phyloP scores from a whole-genome alignment of 495 filamentous ascomycete genomes.

The Annulohypoxylon nitens region DNA sequence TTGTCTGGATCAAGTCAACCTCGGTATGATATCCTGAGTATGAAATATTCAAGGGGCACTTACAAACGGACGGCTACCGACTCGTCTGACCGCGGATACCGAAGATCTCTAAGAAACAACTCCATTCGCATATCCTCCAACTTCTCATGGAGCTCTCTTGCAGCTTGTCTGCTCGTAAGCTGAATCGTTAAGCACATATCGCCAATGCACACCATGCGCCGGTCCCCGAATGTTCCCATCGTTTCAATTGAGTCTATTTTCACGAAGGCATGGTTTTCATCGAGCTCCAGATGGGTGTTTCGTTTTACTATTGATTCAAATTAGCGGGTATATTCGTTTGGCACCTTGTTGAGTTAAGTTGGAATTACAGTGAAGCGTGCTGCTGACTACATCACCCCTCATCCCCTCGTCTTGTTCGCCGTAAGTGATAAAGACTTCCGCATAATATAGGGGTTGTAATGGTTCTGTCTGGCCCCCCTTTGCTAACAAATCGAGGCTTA shows the following conservation, averaged over 20 bases:
- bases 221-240: not conserved
- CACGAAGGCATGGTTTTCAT: not conserved
- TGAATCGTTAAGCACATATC: not conserved
- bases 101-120: not conserved
- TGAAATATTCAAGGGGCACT: not conserved
- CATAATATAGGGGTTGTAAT: conserved; percentile 7
- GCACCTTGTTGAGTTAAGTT: not conserved
- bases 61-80: conserved; percentile 6
- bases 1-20: not conserved
- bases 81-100: conserved; percentile 10
- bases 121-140: conserved; percentile 18
- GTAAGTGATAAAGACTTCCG: conserved; percentile 10
- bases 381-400: conserved; percentile 4
- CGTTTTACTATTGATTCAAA: conserved; percentile 6
- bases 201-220: not conserved
- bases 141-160: not conserved
- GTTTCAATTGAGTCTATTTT: not conserved
- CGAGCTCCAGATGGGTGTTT: conserved; percentile 1
- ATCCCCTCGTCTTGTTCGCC: conserved; percentile 6
- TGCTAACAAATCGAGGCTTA: not conserved
- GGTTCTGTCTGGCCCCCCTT: not conserved
- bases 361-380: conserved; percentile 1
- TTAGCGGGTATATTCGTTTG: not conserved
- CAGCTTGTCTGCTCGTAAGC: conserved; percentile 13
- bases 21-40: not conserved